Conservation (phyloP, 2,329 filamentous ascomycete genomes). For the Phoma herbarum region DNA sequence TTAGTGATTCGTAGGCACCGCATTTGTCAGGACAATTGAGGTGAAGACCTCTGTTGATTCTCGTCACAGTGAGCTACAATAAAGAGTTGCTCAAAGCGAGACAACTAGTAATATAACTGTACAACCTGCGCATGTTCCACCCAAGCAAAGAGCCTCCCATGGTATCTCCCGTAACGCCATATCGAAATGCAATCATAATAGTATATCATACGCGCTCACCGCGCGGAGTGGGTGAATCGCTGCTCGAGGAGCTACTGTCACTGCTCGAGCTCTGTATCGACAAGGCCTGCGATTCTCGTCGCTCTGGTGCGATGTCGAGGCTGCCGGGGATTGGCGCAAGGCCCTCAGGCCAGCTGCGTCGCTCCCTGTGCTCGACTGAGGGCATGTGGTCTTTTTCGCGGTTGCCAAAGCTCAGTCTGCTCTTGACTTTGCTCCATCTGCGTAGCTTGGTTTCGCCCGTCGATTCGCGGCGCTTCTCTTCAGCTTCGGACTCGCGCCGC, state of each 20-base stretch:
- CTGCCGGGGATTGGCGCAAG: constrained; percentile 23
- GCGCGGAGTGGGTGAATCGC: not conserved
- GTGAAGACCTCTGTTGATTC: not conserved
- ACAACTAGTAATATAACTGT: not conserved
- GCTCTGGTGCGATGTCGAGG: constrained; percentile 11
- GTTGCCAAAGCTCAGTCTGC: constrained; percentile 30
- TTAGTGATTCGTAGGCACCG: not conserved
- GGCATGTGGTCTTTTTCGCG: constrained; percentile 37
- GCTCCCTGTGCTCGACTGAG: constrained; percentile 43
- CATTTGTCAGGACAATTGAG: not conserved
- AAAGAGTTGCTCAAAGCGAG: constrained; percentile 1
- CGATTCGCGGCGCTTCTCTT: constrained; percentile 34
- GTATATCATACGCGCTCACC: constrained; percentile 14
- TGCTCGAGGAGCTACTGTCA: constrained; percentile 6
- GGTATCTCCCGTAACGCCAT: constrained; percentile 32
- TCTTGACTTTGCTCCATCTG: constrained; percentile 37
- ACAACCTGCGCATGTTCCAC: not conserved
- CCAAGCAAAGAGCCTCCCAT: constrained; percentile 19
- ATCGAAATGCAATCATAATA: constrained; percentile 24
- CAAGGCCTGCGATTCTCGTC: constrained; percentile 10
- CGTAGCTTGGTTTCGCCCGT: constrained; percentile 28
- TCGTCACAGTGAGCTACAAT: not conserved
- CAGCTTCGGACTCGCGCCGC: constrained; percentile 34
- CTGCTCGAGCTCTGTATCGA: constrained; percentile 14
- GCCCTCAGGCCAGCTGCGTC: constrained; percentile 43